Evolutionary conservation across 1,284 basidiomycete genomes (phyloP).

Genomic region (Lignosus rhinocerotis): DNA sequence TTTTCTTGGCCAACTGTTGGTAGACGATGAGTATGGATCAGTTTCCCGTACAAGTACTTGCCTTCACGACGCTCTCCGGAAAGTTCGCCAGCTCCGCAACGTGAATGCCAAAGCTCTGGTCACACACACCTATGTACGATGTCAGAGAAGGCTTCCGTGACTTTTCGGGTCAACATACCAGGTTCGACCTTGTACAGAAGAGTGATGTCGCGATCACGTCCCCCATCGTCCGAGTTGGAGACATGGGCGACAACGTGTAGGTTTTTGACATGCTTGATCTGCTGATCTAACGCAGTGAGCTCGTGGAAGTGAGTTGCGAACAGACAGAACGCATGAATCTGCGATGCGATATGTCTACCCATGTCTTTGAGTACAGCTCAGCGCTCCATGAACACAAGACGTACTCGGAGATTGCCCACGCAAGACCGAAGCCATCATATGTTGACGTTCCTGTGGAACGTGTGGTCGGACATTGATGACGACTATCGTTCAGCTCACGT

Average conservation of each 20-base stretch:
- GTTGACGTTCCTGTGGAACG: constrained; percentile 85
- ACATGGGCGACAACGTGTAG: constrained; percentile 96
- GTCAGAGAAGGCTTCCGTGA: background rate
- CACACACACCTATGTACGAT: constrained; percentile 65
- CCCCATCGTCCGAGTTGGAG: constrained; percentile 52
- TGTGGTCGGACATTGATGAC: background rate
- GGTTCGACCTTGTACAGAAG: constrained; percentile 94
- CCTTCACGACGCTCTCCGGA: constrained; percentile 90
- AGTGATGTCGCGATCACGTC: constrained; percentile 85
- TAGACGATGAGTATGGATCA: background rate
- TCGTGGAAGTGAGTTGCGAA: constrained; percentile 99
- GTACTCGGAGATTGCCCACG: constrained; percentile 98
- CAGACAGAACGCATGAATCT: constrained; percentile 91
- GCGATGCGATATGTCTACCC: constrained; percentile 84
- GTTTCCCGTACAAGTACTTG: constrained; percentile 30
- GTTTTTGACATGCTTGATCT: constrained; percentile 89
- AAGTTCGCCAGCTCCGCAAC: constrained; percentile 97
- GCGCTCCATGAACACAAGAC: constrained; percentile 23
- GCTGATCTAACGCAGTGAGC: constrained; percentile 87
- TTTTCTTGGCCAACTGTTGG: constrained; percentile 84
- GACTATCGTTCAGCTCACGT: constrained; percentile 2
- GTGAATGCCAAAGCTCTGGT: constrained; percentile 98
- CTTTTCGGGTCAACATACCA: constrained; percentile 48
- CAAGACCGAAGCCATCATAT: constrained; percentile 97
- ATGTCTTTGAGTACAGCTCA: background rate